A percentile compares a stretch with the other conserved stretches of the same genome.
These are phyloP conservation scores for Paramecium caudatum DNA, from an alignment of 73 alveolate species.

Conservation along the genomic window DNA sequence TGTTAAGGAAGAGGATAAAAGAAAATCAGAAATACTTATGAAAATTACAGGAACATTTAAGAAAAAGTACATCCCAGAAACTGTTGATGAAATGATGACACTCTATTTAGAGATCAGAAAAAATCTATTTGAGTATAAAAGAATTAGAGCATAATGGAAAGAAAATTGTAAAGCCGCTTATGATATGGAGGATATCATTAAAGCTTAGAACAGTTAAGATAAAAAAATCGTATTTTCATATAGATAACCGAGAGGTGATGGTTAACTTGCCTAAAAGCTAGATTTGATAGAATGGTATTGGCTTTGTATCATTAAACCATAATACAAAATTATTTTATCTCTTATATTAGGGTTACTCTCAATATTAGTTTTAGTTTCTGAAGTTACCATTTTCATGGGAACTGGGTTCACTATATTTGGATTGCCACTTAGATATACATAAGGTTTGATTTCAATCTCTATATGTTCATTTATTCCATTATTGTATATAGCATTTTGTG, in stretches of 20 bases:
- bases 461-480: slow-evolving; percentile 64
- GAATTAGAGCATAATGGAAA: slow-evolving; percentile 64
- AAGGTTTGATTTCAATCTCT: slow-evolving; percentile 34
- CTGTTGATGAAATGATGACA: background rate
- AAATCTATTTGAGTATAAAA: background rate
- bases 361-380: slow-evolving; percentile 63
- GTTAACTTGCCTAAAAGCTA: slow-evolving; percentile 36
- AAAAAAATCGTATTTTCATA: background rate
- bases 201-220: background rate
- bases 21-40: background rate
- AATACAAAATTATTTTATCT: slow-evolving; percentile 56
- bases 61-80: slow-evolving; percentile 38
- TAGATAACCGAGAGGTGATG: background rate
- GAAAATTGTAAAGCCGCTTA: slow-evolving; percentile 44
- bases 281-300: slow-evolving; percentile 71
- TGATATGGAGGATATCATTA: slow-evolving; percentile 56
- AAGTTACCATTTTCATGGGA: slow-evolving; percentile 68
- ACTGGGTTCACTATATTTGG: slow-evolving; percentile 70
- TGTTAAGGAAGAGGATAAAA: slow-evolving; percentile 2
- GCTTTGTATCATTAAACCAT: slow-evolving; percentile 28
- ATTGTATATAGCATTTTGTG: slow-evolving; percentile 66
- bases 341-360: slow-evolving; percentile 42
- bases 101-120: slow-evolving; percentile 27
- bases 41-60: background rate
- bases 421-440: slow-evolving; percentile 14